These are phyloP conservation scores for Eremothecium gossypii DNA, from an alignment of 1,139 yeast species.

Conservation along the genomic window DNA sequence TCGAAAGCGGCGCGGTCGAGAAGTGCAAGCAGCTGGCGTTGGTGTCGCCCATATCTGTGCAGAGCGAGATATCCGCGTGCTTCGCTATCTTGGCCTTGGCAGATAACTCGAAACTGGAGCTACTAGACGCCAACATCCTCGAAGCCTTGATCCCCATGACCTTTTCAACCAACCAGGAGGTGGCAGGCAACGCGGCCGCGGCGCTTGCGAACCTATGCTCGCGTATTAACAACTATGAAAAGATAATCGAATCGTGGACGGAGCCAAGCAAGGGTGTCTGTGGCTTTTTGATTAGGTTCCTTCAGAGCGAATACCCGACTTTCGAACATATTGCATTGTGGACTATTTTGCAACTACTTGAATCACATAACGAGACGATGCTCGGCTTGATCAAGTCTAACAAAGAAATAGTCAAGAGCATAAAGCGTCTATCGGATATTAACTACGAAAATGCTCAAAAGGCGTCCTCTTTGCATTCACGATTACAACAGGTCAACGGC, in stretches of 20 bases:
- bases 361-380: constrained; percentile 70
- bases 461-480: constrained; percentile 1
- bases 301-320: constrained; percentile 83
- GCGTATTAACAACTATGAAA: constrained; percentile 65
- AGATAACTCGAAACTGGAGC: constrained; percentile 82
- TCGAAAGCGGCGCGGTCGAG: constrained; percentile 92
- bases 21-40: constrained; percentile 85
- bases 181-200: constrained; percentile 97
- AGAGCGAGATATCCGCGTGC: constrained; percentile 94
- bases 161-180: constrained; percentile 80
- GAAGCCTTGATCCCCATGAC: constrained; percentile 90
- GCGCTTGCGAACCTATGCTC: constrained; percentile 94
- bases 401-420: constrained; percentile 47
- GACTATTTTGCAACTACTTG: constrained; percentile 90
- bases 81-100: constrained; percentile 94
- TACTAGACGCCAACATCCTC: constrained; percentile 75
- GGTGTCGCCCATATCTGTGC: constrained; percentile 78
- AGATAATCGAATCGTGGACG: constrained; percentile 72
- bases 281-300: constrained; percentile 72
- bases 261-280: constrained; percentile 78
- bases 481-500: constrained; percentile 3
- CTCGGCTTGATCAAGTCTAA: constrained; percentile 53
- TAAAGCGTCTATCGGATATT: constrained; percentile 40
- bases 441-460: constrained; percentile 29
- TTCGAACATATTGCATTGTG: constrained; percentile 97